Evolutionary conservation across 2,329 filamentous ascomycete species (phyloP).

Genomic region (Sordariomycetes sp.): DNA sequence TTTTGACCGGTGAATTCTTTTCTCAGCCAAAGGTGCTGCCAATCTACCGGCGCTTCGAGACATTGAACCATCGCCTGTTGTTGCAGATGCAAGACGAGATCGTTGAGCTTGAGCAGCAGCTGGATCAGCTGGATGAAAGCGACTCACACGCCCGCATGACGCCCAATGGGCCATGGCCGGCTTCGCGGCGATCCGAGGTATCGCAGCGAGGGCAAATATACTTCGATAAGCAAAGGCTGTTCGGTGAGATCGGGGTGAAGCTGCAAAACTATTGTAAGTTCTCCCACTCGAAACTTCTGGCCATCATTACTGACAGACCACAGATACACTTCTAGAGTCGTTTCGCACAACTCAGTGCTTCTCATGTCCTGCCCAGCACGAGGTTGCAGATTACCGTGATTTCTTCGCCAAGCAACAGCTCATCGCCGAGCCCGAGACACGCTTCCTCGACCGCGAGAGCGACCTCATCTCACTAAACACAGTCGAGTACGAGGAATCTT

Average conservation of each 20-base stretch:
- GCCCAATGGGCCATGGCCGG: conserved; percentile 38
- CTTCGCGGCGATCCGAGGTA: conserved; percentile 49
- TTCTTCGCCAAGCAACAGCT: conserved; percentile 47
- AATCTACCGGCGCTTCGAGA: conserved; percentile 76
- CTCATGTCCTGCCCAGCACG: conserved; percentile 34
- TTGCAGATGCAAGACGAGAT: conserved; percentile 83
- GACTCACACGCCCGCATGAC: conserved; percentile 39
- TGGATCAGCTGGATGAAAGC: conserved; percentile 56
- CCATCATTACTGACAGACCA: background rate
- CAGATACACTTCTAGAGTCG: conserved; percentile 50
- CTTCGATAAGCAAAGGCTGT: conserved; percentile 48
- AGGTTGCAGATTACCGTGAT: conserved; percentile 35
- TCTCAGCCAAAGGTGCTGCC: conserved; percentile 42
- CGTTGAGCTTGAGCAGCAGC: conserved; percentile 67
- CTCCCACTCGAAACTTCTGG: background rate
- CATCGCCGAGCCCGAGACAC: conserved; percentile 49
- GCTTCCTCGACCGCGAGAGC: conserved; percentile 45
- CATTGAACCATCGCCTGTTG: conserved; percentile 72
- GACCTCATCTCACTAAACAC: conserved; percentile 38
- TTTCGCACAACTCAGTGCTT: conserved; percentile 44
- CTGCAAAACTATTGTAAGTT: conserved; percentile 57
- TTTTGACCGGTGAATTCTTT: no score
- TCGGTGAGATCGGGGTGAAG: conserved; percentile 57
- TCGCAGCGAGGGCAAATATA: conserved; percentile 47
- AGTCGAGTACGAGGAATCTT: background rate